phyloP scores from a whole-genome alignment of 495 filamentous ascomycete species.

The Hypomontagnella monticulosa region DNA sequence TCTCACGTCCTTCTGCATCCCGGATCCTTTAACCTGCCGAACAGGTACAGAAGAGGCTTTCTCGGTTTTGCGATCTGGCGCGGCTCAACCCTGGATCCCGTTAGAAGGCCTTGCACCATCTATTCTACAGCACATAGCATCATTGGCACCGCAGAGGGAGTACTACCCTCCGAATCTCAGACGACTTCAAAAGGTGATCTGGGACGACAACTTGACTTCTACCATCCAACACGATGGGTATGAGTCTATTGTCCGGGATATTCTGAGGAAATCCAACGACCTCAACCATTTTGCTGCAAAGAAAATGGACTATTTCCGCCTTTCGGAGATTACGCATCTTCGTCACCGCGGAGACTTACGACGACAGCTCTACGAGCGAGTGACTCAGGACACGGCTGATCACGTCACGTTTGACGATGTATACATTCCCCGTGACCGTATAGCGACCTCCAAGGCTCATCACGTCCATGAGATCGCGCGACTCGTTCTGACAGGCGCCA shows the following conservation, averaged over 20 bases:
- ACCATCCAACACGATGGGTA: slow-evolving; percentile 66
- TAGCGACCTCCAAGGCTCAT: slow-evolving; percentile 8
- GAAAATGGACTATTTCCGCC: neutral
- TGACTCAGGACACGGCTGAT: slow-evolving; percentile 2
- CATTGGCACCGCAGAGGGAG: slow-evolving; percentile 58
- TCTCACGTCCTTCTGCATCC: slow-evolving; percentile 64
- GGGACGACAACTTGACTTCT: slow-evolving; percentile 55
- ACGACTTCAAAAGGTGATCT: slow-evolving; percentile 61
- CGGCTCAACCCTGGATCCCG: slow-evolving; percentile 53
- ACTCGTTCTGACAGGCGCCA: slow-evolving; percentile 42
- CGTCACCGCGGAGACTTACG: slow-evolving; percentile 49
- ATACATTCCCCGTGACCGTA: slow-evolving; percentile 42
- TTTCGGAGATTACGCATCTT: slow-evolving; percentile 39
- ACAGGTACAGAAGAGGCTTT: slow-evolving; percentile 72
- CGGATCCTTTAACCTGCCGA: slow-evolving; percentile 64
- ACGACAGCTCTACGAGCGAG: slow-evolving; percentile 53
- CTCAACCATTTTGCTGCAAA: slow-evolving; percentile 44
- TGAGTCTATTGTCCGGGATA: slow-evolving; percentile 49
- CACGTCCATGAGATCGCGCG: slow-evolving; percentile 47
- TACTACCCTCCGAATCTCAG: slow-evolving; percentile 66
- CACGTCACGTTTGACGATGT: neutral
- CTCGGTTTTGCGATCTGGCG: slow-evolving; percentile 59
- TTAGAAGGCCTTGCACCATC: slow-evolving; percentile 31
- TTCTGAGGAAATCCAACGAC: slow-evolving; percentile 52
- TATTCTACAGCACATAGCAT: slow-evolving; percentile 51